A percentile compares a stretch with the other conserved stretches of the same genome.
Evolutionary conservation across 2,329 filamentous ascomycete genomes (phyloP).

Genomic region (Raffaelea albimanens): DNA sequence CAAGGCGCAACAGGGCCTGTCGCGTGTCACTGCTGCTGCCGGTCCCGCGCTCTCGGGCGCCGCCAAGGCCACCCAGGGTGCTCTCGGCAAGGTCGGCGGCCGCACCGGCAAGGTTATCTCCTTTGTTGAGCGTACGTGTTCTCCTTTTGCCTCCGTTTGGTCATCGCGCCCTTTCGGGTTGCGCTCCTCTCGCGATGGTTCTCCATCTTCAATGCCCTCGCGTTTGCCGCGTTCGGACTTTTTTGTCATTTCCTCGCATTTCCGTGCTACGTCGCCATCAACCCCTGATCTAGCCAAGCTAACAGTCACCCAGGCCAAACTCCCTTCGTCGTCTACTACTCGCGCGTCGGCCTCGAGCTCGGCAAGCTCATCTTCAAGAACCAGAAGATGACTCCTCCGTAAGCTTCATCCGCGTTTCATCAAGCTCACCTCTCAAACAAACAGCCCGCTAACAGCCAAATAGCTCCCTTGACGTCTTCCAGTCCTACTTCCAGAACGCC

Average conservation of each 20-base stretch:
- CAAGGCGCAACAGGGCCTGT: conserved; percentile 76
- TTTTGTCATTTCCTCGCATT: not conserved
- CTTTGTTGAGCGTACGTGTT: conserved; percentile 74
- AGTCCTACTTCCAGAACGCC: conserved; percentile 72
- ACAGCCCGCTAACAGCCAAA: not conserved
- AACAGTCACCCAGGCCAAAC: conserved; percentile 55
- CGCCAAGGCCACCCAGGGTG: conserved; percentile 55
- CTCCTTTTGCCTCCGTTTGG: not conserved
- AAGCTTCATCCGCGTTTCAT: no score
- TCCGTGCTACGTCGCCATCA: conserved; percentile 1
- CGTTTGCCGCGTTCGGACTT: not conserved
- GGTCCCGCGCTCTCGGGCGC: conserved; percentile 68
- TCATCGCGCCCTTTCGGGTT: not conserved
- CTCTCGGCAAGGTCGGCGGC: conserved; percentile 71
- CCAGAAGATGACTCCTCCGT: conserved; percentile 94
- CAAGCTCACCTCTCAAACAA: not conserved
- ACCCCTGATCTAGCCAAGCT: not conserved
- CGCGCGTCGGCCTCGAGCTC: conserved; percentile 78
- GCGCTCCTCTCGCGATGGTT: not conserved
- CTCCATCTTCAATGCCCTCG: not conserved
- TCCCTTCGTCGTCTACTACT: conserved; percentile 85
- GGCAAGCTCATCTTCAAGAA: conserved; percentile 77
- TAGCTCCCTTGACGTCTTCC: conserved; percentile 73
- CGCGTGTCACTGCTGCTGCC: conserved; percentile 70
- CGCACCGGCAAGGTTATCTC: conserved; percentile 69